Percentiles rank a stretch among this genome's conserved stretches.
These are phyloP conservation scores for Citrullus mucosospermus DNA, from an alignment of 306 rosid genomes.

Conservation along the genomic window DNA sequence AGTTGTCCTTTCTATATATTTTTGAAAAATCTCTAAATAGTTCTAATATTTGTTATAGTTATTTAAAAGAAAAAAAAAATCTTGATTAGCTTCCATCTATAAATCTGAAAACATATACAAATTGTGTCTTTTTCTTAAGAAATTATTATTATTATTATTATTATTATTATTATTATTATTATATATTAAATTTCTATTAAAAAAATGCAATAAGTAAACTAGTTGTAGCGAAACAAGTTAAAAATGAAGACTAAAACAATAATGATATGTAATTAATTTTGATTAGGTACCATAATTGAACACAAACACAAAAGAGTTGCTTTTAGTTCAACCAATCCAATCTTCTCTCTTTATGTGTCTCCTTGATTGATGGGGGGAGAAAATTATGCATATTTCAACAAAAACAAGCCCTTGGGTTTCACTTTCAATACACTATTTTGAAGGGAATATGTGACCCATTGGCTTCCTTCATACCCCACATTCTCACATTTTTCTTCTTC, in stretches of 20 bases:
- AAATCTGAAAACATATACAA: too few species aligned
- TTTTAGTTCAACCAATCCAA: background rate
- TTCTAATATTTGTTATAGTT: too few species aligned
- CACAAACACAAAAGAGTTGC: background rate
- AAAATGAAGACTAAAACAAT: background rate
- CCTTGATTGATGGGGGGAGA: background rate
- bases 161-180: too few species aligned
- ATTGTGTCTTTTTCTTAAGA: too few species aligned
- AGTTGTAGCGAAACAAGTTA: background rate
- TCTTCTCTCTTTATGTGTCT: background rate
- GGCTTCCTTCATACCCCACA: constrained; percentile 21
- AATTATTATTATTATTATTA: too few species aligned
- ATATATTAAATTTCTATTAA: too few species aligned
- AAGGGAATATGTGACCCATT: constrained; percentile 26
- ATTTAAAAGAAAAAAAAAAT: too few species aligned
- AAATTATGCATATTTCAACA: background rate
- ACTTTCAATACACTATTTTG: constrained; percentile 14
- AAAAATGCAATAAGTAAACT: too few species aligned
- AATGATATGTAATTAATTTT: background rate
- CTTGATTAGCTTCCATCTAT: too few species aligned
- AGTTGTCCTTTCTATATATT: too few species aligned
- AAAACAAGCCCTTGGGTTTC: background rate
- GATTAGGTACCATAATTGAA: background rate
- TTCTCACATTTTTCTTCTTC: background rate
- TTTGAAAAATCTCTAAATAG: too few species aligned